Percentiles rank a stretch among this genome's conserved stretches.
phyloP scores from a whole-genome alignment of 441 rosid species.

The Populus trichocarpa region DNA sequence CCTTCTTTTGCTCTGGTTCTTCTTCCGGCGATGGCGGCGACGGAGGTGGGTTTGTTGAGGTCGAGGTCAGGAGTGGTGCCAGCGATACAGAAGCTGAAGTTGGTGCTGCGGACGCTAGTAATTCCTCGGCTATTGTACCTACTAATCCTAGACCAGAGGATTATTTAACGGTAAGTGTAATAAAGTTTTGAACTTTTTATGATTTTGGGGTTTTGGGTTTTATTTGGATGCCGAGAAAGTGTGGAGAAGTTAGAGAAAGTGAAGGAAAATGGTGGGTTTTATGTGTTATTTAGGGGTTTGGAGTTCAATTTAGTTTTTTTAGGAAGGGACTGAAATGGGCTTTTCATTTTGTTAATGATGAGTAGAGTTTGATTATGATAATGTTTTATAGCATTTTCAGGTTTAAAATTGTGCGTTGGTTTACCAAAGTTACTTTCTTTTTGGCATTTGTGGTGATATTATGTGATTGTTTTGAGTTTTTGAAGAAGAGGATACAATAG shows the following conservation, averaged over 20 bases:
- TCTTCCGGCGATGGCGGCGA: constrained; percentile 20
- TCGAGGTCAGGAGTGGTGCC: constrained; percentile 46
- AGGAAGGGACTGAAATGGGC: background rate
- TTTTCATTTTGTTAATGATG: background rate
- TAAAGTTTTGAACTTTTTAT: constrained; percentile 11
- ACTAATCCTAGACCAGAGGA: constrained; percentile 80
- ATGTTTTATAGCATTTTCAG: background rate
- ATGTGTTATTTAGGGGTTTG: background rate
- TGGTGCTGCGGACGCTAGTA: constrained; percentile 38
- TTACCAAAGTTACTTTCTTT: background rate
- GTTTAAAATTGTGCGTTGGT: background rate
- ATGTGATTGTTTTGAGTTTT: background rate
- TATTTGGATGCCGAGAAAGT: constrained; percentile 6
- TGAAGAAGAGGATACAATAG: background rate
- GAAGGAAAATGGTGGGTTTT: constrained; percentile 1
- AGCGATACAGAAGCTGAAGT: constrained; percentile 35
- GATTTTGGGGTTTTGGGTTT: background rate
- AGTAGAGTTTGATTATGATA: background rate
- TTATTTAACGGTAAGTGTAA: constrained; percentile 64
- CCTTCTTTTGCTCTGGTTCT: constrained; percentile 73
- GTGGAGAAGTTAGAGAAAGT: background rate
- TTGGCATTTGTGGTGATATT: background rate
- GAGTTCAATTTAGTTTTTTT: background rate
- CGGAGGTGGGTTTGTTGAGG: constrained; percentile 32
- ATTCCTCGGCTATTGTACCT: constrained; percentile 80